phyloP scores from a whole-genome alignment of 73 alveolate genomes.

The Paramecium sexaurelia region DNA sequence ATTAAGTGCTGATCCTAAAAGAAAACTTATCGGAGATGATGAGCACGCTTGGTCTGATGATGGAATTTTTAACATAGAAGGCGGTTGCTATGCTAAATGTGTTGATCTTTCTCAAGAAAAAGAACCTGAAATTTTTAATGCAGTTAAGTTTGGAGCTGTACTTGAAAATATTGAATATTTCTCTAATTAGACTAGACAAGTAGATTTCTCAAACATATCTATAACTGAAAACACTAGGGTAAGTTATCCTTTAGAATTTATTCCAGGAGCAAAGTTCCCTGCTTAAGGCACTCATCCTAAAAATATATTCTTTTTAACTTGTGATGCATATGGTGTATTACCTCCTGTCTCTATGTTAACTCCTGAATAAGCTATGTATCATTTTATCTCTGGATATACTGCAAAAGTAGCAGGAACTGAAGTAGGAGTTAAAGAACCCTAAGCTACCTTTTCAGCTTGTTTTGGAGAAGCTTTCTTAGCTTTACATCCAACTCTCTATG shows the following conservation, averaged over 20 bases:
- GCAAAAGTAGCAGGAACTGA: conserved; percentile 97
- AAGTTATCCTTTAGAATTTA: conserved; percentile 92
- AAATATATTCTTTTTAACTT: conserved; percentile 94
- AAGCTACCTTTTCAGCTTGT: conserved; percentile 96
- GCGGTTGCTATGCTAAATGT: conserved; percentile 97
- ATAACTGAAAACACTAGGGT: conserved; percentile 87
- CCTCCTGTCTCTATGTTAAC: conserved; percentile 97
- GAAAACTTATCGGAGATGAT: conserved; percentile 95
- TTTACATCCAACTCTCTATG: conserved; percentile 93
- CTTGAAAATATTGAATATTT: conserved; percentile 82
- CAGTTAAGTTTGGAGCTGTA: conserved; percentile 87
- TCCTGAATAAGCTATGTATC: conserved; percentile 92
- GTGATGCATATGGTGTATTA: conserved; percentile 97
- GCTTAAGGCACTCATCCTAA: conserved; percentile 95
- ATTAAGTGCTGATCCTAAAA: conserved; percentile 90
- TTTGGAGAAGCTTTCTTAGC: conserved; percentile 98
- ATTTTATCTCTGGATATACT: conserved; percentile 97
- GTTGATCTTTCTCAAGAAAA: conserved; percentile 78
- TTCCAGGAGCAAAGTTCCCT: conserved; percentile 93
- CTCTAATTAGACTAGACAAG: conserved; percentile 73
- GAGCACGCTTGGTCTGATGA: conserved; percentile 96
- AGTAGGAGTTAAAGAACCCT: conserved; percentile 94
- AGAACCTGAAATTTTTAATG: conserved; percentile 95
- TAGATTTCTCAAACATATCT: conserved; percentile 82
- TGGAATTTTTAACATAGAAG: conserved; percentile 97